Percentiles rank a stretch among this genome's conserved stretches.
Evolutionary conservation across 1,139 yeast species (phyloP).

Genomic region (Saccharomyces pastorianus): DNA sequence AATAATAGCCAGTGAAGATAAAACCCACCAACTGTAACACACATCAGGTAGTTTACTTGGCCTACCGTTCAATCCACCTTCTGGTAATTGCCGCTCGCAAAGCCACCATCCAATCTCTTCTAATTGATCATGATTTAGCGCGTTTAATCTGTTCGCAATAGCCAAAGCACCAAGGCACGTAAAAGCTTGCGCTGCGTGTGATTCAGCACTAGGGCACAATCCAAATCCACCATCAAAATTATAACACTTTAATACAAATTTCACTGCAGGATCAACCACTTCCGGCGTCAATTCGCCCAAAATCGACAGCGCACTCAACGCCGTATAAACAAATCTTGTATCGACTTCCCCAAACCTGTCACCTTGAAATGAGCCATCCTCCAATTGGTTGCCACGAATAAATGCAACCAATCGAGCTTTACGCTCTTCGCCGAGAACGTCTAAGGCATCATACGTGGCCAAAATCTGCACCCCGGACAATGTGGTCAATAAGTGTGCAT

Average conservation of each 20-base stretch:
- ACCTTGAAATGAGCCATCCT: slow-evolving; percentile 80
- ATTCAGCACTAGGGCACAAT: slow-evolving; percentile 86
- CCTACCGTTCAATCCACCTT: slow-evolving; percentile 92
- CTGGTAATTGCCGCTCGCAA: slow-evolving; percentile 80
- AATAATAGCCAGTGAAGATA: slow-evolving; percentile 68
- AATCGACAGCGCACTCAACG: slow-evolving; percentile 63
- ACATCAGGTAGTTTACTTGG: slow-evolving; percentile 96
- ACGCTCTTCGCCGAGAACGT: slow-evolving; percentile 30
- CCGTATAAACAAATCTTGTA: slow-evolving; percentile 81
- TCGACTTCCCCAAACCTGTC: slow-evolving; percentile 89
- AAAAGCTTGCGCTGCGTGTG: slow-evolving; percentile 90
- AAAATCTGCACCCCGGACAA: slow-evolving; percentile 79
- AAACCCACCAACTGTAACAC: slow-evolving; percentile 97
- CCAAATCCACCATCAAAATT: slow-evolving; percentile 98
- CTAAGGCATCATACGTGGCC: slow-evolving; percentile 55
- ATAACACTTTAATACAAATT: slow-evolving; percentile 59
- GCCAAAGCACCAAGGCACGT: slow-evolving; percentile 79
- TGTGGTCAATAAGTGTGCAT: slow-evolving; percentile 82
- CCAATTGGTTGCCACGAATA: slow-evolving; percentile 51
- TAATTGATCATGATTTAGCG: slow-evolving; percentile 29
- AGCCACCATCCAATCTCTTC: slow-evolving; percentile 65
- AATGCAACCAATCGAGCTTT: slow-evolving; percentile 37
- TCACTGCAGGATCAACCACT: slow-evolving; percentile 56
- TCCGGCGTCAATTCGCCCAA: slow-evolving; percentile 55
- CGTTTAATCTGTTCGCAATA: slow-evolving; percentile 52